Evolutionary conservation across 2,329 filamentous ascomycete genomes (phyloP).

Genomic region (Whalleya microplaca): DNA sequence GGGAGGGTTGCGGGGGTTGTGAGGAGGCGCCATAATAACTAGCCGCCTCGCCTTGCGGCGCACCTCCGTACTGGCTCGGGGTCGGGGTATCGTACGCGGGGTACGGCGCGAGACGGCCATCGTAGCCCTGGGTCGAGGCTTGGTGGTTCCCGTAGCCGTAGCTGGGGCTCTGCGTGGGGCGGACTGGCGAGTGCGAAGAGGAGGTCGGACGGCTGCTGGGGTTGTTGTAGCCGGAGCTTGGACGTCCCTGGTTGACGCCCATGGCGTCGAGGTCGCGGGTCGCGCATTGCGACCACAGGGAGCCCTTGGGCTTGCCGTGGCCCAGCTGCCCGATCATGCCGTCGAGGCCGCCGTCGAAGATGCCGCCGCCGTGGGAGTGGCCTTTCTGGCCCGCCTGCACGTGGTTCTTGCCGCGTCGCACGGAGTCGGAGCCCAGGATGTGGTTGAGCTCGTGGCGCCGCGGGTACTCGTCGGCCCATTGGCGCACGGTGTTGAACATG

Average conservation of each 20-base stretch:
- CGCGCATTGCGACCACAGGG: conserved; percentile 65
- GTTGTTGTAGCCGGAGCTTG: conserved; percentile 33
- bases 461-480: conserved; percentile 74
- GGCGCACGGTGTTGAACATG: conserved; percentile 86
- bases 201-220: conserved; percentile 43
- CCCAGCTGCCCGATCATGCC: conserved; percentile 47
- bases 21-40: not conserved
- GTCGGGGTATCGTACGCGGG: conserved; percentile 16
- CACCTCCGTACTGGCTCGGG: conserved; percentile 22
- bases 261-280: conserved; percentile 61
- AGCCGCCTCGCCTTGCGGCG: conserved; percentile 26
- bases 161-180: conserved; percentile 34
- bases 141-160: conserved; percentile 48
- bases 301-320: conserved; percentile 61
- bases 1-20: not conserved
- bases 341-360: conserved; percentile 41
- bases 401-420: conserved; percentile 83
- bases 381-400: conserved; percentile 46
- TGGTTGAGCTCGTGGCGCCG: conserved; percentile 71
- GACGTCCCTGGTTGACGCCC: conserved; percentile 49
- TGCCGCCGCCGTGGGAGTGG: conserved; percentile 47
- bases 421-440: conserved; percentile 80
- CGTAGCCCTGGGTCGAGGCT: conserved; percentile 16
- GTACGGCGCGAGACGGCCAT: conserved; percentile 12
- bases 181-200: conserved; percentile 32